Conservation (phyloP, 2,329 filamentous ascomycete genomes). For the Colletotrichum australisinense region DNA sequence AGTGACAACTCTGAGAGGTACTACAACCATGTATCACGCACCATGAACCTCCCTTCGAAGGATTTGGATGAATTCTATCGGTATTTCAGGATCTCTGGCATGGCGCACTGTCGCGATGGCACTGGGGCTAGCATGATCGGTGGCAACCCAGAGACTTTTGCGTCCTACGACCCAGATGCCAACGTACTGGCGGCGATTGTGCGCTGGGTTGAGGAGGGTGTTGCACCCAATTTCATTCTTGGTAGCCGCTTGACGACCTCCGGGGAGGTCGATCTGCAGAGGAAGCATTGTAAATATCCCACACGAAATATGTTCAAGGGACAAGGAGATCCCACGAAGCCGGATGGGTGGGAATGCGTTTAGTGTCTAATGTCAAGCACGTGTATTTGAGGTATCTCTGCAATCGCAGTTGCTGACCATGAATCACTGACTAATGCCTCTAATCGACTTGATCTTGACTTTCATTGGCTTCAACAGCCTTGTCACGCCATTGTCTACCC, state of each 20-base stretch:
- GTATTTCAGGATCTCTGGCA: conserved; percentile 62
- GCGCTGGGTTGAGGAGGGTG: conserved; percentile 59
- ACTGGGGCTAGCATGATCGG: conserved; percentile 53
- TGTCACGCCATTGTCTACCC: neutral
- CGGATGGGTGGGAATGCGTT: conserved; percentile 45
- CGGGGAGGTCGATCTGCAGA: conserved; percentile 43
- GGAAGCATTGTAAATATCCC: conserved; percentile 50
- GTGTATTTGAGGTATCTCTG: neutral
- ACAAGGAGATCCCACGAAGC: conserved; percentile 39
- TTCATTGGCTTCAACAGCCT: neutral
- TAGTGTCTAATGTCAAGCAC: neutral
- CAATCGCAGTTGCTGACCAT: neutral
- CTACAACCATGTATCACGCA: conserved; percentile 58
- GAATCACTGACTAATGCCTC: neutral
- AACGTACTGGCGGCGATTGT: conserved; percentile 62
- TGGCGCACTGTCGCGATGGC: conserved; percentile 62
- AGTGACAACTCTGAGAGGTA: conserved; percentile 58
- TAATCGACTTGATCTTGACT: neutral
- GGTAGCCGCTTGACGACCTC: conserved; percentile 45
- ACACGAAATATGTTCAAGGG: conserved; percentile 46
- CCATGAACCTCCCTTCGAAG: conserved; percentile 48
- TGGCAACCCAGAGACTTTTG: conserved; percentile 28
- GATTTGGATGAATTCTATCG: conserved; percentile 56
- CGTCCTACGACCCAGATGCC: conserved; percentile 45
- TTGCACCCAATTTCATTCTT: conserved; percentile 52